Conservation (phyloP, 225 moss, liverwort and hornwort species). For the Pseudisothecium myosuroides region DNA sequence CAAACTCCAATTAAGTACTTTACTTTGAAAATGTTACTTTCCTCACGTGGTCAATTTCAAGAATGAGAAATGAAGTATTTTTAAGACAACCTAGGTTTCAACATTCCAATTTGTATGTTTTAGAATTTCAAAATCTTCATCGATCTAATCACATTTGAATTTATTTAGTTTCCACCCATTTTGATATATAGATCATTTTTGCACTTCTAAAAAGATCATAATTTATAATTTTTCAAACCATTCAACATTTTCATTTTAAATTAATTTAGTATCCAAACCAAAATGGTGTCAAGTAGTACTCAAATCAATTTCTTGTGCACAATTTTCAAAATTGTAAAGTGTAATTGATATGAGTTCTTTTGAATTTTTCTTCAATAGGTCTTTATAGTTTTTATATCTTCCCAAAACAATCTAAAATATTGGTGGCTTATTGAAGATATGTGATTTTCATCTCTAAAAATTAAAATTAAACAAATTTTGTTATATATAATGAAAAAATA, state of each 20-base stretch:
- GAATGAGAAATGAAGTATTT: not conserved
- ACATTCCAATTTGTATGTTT: not conserved
- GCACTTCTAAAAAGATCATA: not conserved
- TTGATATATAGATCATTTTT: not conserved
- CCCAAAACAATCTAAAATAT: not conserved
- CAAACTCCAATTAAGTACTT: not conserved
- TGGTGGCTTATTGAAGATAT: not conserved
- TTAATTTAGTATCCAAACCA: not conserved
- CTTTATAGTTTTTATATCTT: not conserved
- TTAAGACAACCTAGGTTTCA: not conserved
- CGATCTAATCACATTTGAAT: not conserved
- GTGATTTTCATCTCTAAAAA: not conserved
- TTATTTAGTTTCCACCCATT: not conserved
- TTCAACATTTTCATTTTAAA: not conserved
- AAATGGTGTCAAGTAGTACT: fast-evolving
- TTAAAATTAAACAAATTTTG: not conserved
- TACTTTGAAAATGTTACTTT: not conserved
- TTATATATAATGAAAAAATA: not conserved
- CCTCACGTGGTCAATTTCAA: not conserved
- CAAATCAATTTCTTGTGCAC: not conserved
- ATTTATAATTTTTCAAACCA: not conserved
- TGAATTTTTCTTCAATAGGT: not conserved
- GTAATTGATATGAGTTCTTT: not conserved
- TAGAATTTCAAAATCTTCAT: not conserved
- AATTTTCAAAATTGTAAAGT: not conserved